Percentiles rank a stretch among this genome's conserved stretches.
Conservation (phyloP, 768 basidiomycete genomes). For the Chlorophyllum brunneum region DNA sequence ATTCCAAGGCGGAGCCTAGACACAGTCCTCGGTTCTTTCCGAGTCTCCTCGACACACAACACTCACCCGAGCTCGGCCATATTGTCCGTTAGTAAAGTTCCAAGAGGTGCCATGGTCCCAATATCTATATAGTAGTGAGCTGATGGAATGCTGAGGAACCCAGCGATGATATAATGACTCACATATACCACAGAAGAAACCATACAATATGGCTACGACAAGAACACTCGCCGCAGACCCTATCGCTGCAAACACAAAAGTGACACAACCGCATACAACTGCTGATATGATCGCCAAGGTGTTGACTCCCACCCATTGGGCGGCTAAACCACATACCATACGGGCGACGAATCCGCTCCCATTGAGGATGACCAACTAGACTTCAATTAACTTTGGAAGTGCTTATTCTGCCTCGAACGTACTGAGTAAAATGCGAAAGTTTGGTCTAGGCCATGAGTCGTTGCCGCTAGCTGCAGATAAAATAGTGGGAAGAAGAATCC, state of each 20-base stretch:
- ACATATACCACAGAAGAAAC: constrained; percentile 29
- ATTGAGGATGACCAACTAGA: neutral
- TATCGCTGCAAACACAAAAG: constrained; percentile 29
- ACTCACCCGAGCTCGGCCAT: constrained; percentile 14
- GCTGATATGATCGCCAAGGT: constrained; percentile 25
- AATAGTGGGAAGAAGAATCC: constrained; percentile 33
- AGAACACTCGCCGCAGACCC: constrained; percentile 22
- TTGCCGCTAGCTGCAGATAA: constrained; percentile 35
- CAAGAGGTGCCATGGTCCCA: constrained; percentile 7
- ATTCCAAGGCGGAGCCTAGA: constrained; percentile 17
- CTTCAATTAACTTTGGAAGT: neutral
- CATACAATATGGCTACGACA: constrained; percentile 31
- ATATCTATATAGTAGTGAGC: neutral
- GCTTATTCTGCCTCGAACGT: neutral
- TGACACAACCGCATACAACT: constrained; percentile 27
- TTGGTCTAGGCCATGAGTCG: constrained; percentile 25
- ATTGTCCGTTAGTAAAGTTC: constrained; percentile 12
- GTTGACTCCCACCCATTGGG: neutral
- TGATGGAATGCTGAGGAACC: neutral
- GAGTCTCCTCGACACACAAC: neutral
- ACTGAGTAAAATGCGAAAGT: constrained; percentile 29
- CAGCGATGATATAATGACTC: neutral
- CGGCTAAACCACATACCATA: neutral
- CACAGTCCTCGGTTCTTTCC: neutral
- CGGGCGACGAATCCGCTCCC: constrained; percentile 1